These are phyloP conservation scores for Cylindrotheca fusiformis DNA, from an alignment of 108 stramenopile species.

Conservation along the genomic window DNA sequence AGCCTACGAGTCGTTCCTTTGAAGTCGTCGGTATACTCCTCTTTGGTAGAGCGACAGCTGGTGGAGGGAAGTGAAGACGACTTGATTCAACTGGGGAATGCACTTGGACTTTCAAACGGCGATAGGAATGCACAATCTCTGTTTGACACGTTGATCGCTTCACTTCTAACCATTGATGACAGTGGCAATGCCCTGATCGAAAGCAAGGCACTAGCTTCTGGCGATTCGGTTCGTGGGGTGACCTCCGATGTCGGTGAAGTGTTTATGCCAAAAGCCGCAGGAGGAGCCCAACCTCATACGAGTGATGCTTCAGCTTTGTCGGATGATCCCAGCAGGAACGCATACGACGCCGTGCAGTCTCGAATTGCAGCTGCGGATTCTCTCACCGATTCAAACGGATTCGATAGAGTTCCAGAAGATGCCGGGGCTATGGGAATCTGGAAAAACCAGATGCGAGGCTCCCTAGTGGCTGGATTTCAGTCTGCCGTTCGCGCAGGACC, in stretches of 20 bases:
- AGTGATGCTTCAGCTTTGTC: slow-evolving; percentile 13
- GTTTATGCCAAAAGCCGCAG: slow-evolving; percentile 24
- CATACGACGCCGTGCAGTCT: slow-evolving; percentile 19
- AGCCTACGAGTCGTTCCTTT: slow-evolving; percentile 70
- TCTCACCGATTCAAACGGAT: slow-evolving; percentile 1
- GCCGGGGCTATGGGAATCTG: slow-evolving; percentile 56
- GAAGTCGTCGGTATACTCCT: slow-evolving; percentile 37
- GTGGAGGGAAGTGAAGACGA: slow-evolving; percentile 49
- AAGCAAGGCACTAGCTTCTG: slow-evolving; percentile 21
- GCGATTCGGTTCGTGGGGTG: slow-evolving; percentile 32
- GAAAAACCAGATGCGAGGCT: slow-evolving; percentile 72
- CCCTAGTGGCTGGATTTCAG: slow-evolving; percentile 81
- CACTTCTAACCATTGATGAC: slow-evolving; percentile 33
- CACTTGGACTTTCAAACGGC: slow-evolving; percentile 46
- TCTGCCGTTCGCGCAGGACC: slow-evolving; percentile 77
- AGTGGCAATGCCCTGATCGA: slow-evolving; percentile 51
- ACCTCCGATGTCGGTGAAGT: slow-evolving; percentile 31
- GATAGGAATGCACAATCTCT: slow-evolving; percentile 26
- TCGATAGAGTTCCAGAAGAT: slow-evolving; percentile 23
- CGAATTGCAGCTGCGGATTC: slow-evolving; percentile 14
- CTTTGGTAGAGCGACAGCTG: slow-evolving; percentile 39
- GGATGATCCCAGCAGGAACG: slow-evolving; percentile 7
- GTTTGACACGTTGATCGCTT: slow-evolving; percentile 38
- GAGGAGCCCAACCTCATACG: slow-evolving; percentile 14
- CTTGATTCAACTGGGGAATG: slow-evolving; percentile 49